Base-by-base conservation (phyloP, 1,284 basidiomycete species). In the Cystobasidium sp. region DNA sequence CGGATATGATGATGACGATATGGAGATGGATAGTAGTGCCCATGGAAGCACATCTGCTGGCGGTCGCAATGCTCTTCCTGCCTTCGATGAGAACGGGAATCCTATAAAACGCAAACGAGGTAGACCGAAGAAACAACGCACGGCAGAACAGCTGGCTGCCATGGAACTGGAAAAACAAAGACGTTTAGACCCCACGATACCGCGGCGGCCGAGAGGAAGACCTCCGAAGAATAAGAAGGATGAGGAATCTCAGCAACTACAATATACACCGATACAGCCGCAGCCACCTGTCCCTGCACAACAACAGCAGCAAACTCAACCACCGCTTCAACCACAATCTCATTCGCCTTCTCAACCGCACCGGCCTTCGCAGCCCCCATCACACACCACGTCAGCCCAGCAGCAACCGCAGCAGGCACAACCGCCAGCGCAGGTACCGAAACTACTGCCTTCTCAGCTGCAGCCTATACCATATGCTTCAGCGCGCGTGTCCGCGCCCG, bases 191-290 rank as follows among this genome's bases (percentile, higher is more conserved):
- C 69, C 69, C 3, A 43, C 58, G 9, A 55, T 55, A 41, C 69
- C 69, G 6, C 58, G 61, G 43, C 52, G 71, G 39, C 69, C 69
- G 8, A 58, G 75, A 20, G 75, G 75, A 1, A 65, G 75, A 49
- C 75, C 75, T 7, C 75, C 75, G 8, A 76, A 76, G 58, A 52
- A 74, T 37, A 71, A 62, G 31, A 59, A 73, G 55, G 67, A 63
- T 18, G 55, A 58, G 5, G 55, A 58, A 56, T 3, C 55, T 31
- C 43, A 70, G 24, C 31, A 61, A 14, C 31, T 31, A 31, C 31
- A 31, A 31, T 31, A 31, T 31, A 31, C 31, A 16, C 47, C 47
- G 7, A 47, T 47, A 0, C 43, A 41, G 18, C 61, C 61, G 18
- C 43, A 41, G 6, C 22, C 56, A 39, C 37, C 56, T 7, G 43